Evolutionary conservation across 164 flowering plant species (phyloP), one percentile per base, ranked within the genome.

Genomic region (Berberis thunbergii): DNA sequence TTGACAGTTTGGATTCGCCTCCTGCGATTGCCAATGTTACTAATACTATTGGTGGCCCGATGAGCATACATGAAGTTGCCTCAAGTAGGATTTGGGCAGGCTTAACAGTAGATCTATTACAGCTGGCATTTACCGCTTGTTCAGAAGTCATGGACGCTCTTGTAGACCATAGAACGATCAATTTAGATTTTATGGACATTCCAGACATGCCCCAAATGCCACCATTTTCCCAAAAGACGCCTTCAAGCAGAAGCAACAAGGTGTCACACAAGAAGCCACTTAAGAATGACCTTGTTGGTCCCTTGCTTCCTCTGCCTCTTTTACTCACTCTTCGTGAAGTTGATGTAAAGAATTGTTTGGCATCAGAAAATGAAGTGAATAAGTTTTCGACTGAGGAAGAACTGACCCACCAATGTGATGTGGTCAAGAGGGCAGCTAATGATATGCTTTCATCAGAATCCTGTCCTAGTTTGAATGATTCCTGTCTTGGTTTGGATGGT

Each of bases 281-380:
- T 1, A 46, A 70, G 64, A 72, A 75, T 65, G 63, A 64, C 43
- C 69, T 81, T 62, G 81, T 87, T 9, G 98, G 96, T 63, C 96
- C 98, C 6, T 78, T 78, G 52, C 72, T 87, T 72, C 96, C 98
- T 48, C 85, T 86, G 61, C 85, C 83, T 12, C 41, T 84, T 60
- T 70, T 86, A 26, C 67, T 65, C 10, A 48, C 73, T 46, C 79
- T 84, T 67, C 63, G 63, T 10, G 78, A 74, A 39, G 52, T 76
- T 52, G 62, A 43, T 44, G 59, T 49, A n/a, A 63, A 71, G n/a
- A 45, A 60, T 6, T 59, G 38, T 65, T 72, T 70, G 43, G 54
- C 60, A 46, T 67, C 62, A 46, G 65, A 73, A 43, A 76, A 71
- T 49, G 64, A 66, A 64, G 46, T 50, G 38, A 68, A 60, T 63